Evolutionary conservation across 495 filamentous ascomycete species (phyloP).

Genomic region (Annulohypoxylon moriforme): DNA sequence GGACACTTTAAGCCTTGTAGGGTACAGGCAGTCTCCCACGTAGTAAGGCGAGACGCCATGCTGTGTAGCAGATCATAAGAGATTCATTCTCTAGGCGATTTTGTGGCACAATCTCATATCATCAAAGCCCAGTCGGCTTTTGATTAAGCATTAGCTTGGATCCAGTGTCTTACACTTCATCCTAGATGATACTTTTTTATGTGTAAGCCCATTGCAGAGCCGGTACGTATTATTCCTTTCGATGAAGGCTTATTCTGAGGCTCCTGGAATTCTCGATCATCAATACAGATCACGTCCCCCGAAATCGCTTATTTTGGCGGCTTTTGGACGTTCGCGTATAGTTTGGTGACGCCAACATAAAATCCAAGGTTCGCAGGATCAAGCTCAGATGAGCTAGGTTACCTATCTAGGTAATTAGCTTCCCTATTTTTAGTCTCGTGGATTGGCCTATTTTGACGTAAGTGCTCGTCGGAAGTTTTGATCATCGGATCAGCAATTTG

Average conservation of each 20-base stretch:
- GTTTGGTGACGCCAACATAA: conserved; percentile 4
- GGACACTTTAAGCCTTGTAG: conserved; percentile 28
- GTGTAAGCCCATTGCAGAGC: not conserved
- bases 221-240: not conserved
- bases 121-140: conserved; percentile 22
- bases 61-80: conserved; percentile 29
- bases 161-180: not conserved
- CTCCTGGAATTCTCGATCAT: conserved; percentile 1
- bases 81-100: conserved; percentile 35
- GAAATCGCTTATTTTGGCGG: conserved; percentile 11
- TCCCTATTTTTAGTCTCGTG: conserved; percentile 31
- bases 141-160: conserved; percentile 8
- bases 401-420: conserved; percentile 19
- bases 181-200: not conserved
- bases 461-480: not conserved
- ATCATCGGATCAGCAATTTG: not conserved
- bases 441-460: not conserved
- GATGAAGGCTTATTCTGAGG: not conserved
- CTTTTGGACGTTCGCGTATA: not conserved
- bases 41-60: conserved; percentile 36
- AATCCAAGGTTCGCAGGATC: conserved; percentile 8
- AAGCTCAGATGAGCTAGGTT: conserved; percentile 8
- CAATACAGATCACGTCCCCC: conserved; percentile 9
- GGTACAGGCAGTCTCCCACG: conserved; percentile 19
- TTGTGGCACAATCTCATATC: conserved; percentile 33